phyloP scores from a whole-genome alignment of 345 rosid genomes.

The Eucalyptus shirleyi region DNA sequence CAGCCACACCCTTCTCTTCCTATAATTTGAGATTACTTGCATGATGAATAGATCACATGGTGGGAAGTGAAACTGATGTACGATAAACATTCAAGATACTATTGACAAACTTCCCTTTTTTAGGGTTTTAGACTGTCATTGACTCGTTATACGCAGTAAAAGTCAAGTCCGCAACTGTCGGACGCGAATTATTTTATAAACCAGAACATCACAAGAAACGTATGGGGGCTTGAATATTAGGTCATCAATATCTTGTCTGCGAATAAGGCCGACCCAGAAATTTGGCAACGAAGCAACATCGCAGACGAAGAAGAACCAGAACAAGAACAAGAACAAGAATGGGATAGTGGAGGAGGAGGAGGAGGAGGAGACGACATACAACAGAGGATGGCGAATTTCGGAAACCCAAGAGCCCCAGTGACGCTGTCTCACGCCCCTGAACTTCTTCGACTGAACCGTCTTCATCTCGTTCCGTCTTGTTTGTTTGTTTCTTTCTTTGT shows the following conservation, averaged over 20 bases:
- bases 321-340: not conserved
- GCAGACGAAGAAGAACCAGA: not conserved
- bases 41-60: not conserved
- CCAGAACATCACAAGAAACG: not conserved
- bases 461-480: not conserved
- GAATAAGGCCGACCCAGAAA: not conserved
- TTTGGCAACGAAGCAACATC: not conserved
- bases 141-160: not conserved
- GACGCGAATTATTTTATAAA: not conserved
- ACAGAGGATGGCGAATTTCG: conserved; percentile 41
- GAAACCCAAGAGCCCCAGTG: conserved; percentile 61
- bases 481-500: not conserved
- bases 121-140: not conserved
- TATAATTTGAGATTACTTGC: not conserved
- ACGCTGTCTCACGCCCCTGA: conserved; percentile 52
- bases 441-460: conserved; percentile 50
- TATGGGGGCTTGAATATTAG: not conserved
- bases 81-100: not conserved
- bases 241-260: not conserved
- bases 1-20: conserved; percentile 48
- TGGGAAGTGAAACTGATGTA: not conserved
- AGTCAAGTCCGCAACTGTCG: not conserved
- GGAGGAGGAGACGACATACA: conserved; percentile 3
- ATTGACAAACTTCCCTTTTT: not conserved
- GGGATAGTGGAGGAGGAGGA: not conserved